Evolutionary conservation across 148 eudicot species (phyloP), one percentile per base, ranked within the genome.

Genomic region (Oxyria digyna): DNA sequence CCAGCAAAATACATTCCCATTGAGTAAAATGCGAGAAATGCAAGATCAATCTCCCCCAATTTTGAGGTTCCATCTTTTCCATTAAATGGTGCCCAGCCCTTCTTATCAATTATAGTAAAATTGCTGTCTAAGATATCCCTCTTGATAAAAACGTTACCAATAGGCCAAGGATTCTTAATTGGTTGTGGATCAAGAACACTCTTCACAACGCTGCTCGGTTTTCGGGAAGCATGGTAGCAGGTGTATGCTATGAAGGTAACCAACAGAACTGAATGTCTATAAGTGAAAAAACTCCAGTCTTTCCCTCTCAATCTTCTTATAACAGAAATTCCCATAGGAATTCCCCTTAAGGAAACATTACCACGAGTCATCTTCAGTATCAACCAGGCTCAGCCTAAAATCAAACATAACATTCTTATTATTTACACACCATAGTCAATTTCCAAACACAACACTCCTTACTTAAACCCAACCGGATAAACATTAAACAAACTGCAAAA

Each of bases 201-300:
- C 78, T 94, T 94, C 18, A 94, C 97, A 42, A 94, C 88, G 75
- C 98, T 90, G 71, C 90, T 90, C 40, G 98, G 96, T 75, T 94
- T 94, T 55, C 98, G 84, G 3, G 98, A 90, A 74, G 98, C 98
- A 67, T 94, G 98, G 75, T 94, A 94, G 62, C 88, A 78, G 33
- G 96, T 59, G 55, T 94, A 94, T 0, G 98, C 98, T 24, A 94
- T 75, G 43, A 94, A 94, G 18, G 98, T 94, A n/a, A 94, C 69
- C 21, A 88, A 55, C 76, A 94, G 75, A 73, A 94, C 85, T 40
- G 84, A 77, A 69, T 88, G 80, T 77, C 90, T 77, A 71, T 90
- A 94, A 14, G 92, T 82, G 13, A 45, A 38, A n/a, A 86, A 54
- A 65, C 85, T 85, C 96, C 95, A 90, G 78, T 94, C 90, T 68